Evolutionary conservation across 23 red algal genomes (phyloP), one percentile per base, ranked within the genome.

Genomic region (Pyropia yezoensis): DNA sequence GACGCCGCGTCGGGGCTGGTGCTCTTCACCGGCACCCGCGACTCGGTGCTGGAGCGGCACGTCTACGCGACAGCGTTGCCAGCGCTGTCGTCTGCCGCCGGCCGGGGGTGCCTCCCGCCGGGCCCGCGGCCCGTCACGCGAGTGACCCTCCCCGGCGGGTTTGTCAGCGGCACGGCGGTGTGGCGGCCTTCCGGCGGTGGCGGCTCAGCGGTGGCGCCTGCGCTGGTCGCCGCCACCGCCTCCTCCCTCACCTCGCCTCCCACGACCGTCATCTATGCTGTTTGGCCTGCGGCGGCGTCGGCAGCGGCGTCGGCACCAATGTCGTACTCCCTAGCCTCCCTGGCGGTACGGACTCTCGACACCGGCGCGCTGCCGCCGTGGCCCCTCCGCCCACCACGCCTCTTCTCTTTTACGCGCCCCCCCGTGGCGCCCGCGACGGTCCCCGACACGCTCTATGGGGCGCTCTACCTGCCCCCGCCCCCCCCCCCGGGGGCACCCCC

Each of bases 1-100:
- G 68, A 73, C 20, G 18, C 33, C n/a, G 14, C 1, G 14, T 20
- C 39, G 18, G 51, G 51, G 18, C 59, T 13, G 7, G 59, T 73
- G 33, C 52, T 59, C 49, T 73, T 73, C 30, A 58, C 59, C 18
- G 68, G 68, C 18, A 52, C 30, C 18, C 49, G 68, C 18, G 33
- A 73, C 18, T 50, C 49, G 11, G 14, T 14, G 39, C 59, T 73
- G 20, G 68, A 73, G 49, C 55, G 20, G 29, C 68, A 73, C 59
- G 26, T 73, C 19, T 73, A 73, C 22, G 9, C 39, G 2, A 45
- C 54, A 4, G 39, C 39, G 39, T 13, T 47, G 39, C 39, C 39
- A 33, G 27, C 23, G 28, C 14, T 26, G 21, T 27, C 20, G 64
- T 28, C 50, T 16, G 39, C 6, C 39, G 39, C 39, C 39, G 4